phyloP scores from a whole-genome alignment of 345 rosid species.

The Reutealis trisperma region DNA sequence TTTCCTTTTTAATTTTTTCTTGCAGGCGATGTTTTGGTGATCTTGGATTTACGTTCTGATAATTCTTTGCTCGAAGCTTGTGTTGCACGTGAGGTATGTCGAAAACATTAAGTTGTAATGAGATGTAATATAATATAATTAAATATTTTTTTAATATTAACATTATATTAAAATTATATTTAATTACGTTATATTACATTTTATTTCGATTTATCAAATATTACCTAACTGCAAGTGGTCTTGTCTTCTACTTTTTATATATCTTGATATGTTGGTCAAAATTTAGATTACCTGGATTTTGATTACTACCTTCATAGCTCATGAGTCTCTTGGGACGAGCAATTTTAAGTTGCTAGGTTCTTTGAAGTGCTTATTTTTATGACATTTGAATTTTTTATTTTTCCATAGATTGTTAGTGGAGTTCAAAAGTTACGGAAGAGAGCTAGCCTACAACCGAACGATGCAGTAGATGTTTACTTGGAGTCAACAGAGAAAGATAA shows the following conservation, averaged over 20 bases:
- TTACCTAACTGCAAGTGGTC: no score
- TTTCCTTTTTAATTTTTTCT: conserved; percentile 6
- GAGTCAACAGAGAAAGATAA: conserved; percentile 69
- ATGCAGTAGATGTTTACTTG: conserved; percentile 83
- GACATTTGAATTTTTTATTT: conserved; percentile 24
- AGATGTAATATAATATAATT: neutral
- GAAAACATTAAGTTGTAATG: no score
- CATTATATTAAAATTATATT: neutral
- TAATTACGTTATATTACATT: no score
- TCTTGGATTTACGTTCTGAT: conserved; percentile 81
- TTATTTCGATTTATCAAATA: no score
- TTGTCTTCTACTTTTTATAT: no score
- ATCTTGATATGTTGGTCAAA: no score
- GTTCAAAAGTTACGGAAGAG: conserved; percentile 87
- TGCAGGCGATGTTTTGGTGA: conserved; percentile 92
- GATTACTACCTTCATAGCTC: no score
- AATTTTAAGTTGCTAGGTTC: neutral
- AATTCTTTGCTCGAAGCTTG: conserved; percentile 90
- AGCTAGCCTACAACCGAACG: conserved; percentile 83
- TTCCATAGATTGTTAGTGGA: conserved; percentile 71
- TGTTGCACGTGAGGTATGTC: conserved; percentile 85
- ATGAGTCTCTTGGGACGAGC: neutral
- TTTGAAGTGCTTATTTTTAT: no score
- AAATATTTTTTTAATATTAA: neutral
- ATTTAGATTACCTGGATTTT: no score